Conservation (phyloP, 306 rosid species). For the Mimosa bimucronata region DNA sequence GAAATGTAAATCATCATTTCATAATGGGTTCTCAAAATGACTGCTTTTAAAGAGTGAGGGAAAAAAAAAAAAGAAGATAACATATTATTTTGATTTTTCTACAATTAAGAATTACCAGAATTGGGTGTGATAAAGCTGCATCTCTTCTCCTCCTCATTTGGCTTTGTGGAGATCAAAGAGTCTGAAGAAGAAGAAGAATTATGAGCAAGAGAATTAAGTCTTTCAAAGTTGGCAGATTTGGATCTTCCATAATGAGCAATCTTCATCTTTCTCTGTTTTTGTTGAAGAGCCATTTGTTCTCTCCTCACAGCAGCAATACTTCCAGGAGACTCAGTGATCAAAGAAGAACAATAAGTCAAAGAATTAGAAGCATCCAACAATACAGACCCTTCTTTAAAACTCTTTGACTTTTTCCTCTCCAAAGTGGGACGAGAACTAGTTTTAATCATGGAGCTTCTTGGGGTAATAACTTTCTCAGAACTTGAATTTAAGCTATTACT, state of each 20-base stretch:
- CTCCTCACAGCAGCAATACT: constrained; percentile 94
- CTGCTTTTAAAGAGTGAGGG: neutral
- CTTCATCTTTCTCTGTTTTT: constrained; percentile 86
- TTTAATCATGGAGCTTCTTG: constrained; percentile 44
- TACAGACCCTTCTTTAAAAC: constrained; percentile 66
- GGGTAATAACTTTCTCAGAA: constrained; percentile 63
- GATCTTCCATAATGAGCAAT: constrained; percentile 99
- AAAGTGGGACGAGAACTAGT: constrained; percentile 51
- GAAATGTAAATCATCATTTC: constrained; percentile 1
- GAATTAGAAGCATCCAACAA: constrained; percentile 52
- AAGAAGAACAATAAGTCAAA: constrained; percentile 70
- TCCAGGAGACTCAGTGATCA: constrained; percentile 93
- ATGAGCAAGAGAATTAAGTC: constrained; percentile 50
- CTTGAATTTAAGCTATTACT: constrained; percentile 65
- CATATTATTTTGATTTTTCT: neutral
- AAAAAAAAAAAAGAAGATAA: too few relatives aligned
- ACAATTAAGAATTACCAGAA: constrained; percentile 59
- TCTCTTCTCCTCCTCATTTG: constrained; percentile 67
- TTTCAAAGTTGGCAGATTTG: constrained; percentile 84
- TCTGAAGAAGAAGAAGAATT: constrained; percentile 39
- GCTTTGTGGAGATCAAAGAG: constrained; percentile 37
- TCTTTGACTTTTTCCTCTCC: constrained; percentile 89
- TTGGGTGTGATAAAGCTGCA: constrained; percentile 93
- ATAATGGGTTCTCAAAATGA: neutral
- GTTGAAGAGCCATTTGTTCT: constrained; percentile 88